Evolutionary conservation across 768 basidiomycete genomes (phyloP), one percentile per base, ranked within the genome.

Genomic region (Collybia sordida): DNA sequence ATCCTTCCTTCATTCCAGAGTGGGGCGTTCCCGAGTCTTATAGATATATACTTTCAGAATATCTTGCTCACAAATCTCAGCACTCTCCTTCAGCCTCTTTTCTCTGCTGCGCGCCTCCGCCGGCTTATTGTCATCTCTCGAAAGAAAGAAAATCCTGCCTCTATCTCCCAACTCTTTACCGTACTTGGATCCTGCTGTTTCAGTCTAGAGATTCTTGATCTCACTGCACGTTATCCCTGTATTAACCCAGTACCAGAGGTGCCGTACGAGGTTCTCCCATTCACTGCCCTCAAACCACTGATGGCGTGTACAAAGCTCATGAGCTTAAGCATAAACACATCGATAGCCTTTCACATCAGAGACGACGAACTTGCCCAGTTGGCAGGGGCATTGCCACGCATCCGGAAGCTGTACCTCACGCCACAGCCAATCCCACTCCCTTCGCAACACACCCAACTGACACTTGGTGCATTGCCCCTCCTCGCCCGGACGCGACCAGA

Each of bases 1-100:
- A 54, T 54, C 42, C 53, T 9, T 4, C 31, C 54, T 6, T 41
- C 49, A 5, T 19, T 55, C 4, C 41, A 49, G 15, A 21, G 23
- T 17, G 54, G 54, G 21, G 45, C 46, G 3, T 55, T 55, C 31
- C 54, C 54, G 15, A 44, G 34, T 39, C 35, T 55, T 28, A 44
- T 6, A 21, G 43, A 39, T n/a, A 49, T 56, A 23, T 12, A 43
- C 15, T 25, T 56, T 12, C 45, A 37, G 35, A n/a, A n/a, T n/a
- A 48, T 51, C 6, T 41, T 45, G 42, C 51, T 52, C 21, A 42
- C 43, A 47, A 52, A 49, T 23, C 35, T 52, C 22, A 23, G 28
- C 6, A 45, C n/a, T 2, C 49, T 49, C 22, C 34, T 56, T n/a
- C 50, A 46, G 25, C 38, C 47, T 5, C 39, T 45, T 14, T 49